Base-by-base conservation (phyloP, 257 asterid species). In the Rubia yunnanensis region DNA sequence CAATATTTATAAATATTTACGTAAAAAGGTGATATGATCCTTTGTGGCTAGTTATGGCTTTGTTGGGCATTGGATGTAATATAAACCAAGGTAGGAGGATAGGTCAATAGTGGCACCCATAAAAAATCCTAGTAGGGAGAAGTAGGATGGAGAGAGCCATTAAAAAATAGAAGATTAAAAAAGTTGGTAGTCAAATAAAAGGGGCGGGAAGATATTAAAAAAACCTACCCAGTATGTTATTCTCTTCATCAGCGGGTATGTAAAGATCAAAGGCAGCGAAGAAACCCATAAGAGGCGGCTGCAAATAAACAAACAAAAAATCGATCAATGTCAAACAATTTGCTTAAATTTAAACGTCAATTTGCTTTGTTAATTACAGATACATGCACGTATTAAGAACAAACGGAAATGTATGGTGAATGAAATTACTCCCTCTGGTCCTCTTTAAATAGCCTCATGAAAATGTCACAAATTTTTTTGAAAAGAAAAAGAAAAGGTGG, bases 241-340 rank as follows among this genome's bases (percentile, higher is more conserved):
- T 76, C 96, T 84, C 88, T 92, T 92, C 96, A 87, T 89, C 70
- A 92, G 89, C 53, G 98, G 98, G 68, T 92, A 92, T 31, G 92
- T 73, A 72, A 87, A 87, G 57, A 85, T 87, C 54, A 85, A 79
- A 65, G 85, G 76, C 83, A 92, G 70, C 36, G 88, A 84, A 26
- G 92, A 82, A 75, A 89, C 95, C 63, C 98, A 94, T 72, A 89
- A 71, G 48, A 84, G 73, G 11, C 79, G 82, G 76, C 98, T 92
- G 92, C 81, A 80, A 60, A 65, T 14, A 22, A 63, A 75, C 63
- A 39, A 64, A 67, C 26, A 60, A 59, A 66, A 0, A 27, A 48
- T 48, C 10, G 49, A 50, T 6, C 55, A 15, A 58, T 46, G 20
- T 5, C 18, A n/a, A 20, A 11, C 24, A 18, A 15, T 48, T 14